Evolutionary conservation across 2,329 filamentous ascomycete species (phyloP).

Genomic region (Phaeomoniella chlamydospora): DNA sequence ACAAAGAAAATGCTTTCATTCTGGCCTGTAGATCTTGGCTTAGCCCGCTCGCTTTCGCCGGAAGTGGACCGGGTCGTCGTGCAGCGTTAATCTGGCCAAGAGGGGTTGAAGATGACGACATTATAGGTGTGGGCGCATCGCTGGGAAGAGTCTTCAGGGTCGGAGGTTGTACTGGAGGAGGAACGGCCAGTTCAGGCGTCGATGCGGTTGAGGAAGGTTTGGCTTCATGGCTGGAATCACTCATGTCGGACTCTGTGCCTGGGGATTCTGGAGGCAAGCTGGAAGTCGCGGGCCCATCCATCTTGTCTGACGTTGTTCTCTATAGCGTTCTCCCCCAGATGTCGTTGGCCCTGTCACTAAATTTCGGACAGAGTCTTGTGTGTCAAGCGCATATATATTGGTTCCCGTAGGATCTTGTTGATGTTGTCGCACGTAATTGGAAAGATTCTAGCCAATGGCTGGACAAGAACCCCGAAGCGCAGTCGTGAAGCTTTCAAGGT

Average conservation of each 20-base stretch:
- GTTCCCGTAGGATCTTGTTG: no score
- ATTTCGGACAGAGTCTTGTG: no score
- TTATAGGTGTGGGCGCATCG: constrained; percentile 18
- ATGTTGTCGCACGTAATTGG: no score
- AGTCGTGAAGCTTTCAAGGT: no score
- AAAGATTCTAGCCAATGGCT: no score
- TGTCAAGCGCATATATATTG: no score
- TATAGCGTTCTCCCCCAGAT: no score
- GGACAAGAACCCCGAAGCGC: no score
- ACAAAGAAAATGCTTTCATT: constrained; percentile 56
- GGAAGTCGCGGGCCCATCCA: background rate
- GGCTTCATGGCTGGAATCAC: background rate
- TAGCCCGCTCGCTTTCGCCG: constrained; percentile 33
- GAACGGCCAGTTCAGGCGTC: background rate
- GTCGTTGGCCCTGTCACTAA: no score
- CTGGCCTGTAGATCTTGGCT: constrained; percentile 52
- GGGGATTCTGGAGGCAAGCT: background rate
- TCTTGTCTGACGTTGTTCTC: no score
- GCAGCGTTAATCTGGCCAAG: constrained; percentile 62
- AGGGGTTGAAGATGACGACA: constrained; percentile 75
- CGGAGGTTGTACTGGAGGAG: background rate
- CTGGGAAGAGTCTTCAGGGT: background rate
- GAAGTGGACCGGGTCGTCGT: constrained; percentile 33
- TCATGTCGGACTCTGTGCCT: background rate
- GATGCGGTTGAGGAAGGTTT: background rate